A percentile compares a stretch with the other conserved stretches of the same genome.
These are phyloP conservation scores for Pythium graminicola DNA, from an alignment of 352 stramenopile genomes.

Conservation along the genomic window DNA sequence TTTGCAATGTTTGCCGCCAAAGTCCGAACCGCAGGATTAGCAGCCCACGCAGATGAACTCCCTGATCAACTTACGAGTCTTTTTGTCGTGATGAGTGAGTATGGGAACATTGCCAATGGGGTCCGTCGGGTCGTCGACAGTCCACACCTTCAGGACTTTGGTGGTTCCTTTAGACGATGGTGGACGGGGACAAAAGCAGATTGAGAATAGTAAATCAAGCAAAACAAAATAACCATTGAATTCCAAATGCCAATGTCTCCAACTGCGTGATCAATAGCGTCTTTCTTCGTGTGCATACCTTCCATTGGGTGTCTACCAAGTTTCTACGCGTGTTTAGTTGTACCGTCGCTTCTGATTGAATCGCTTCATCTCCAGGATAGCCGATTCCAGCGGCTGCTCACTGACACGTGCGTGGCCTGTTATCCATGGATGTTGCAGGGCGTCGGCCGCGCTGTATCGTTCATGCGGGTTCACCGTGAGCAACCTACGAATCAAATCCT, in stretches of 20 bases:
- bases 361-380: conserved; percentile 84
- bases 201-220: background rate
- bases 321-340: conserved; percentile 34
- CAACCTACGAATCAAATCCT: conserved; percentile 73
- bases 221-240: conserved; percentile 4
- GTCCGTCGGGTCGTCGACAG: conserved; percentile 48
- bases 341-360: conserved; percentile 87
- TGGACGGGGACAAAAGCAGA: conserved; percentile 23
- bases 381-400: conserved; percentile 72
- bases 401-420: conserved; percentile 54
- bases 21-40: conserved; percentile 43
- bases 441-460: conserved; percentile 60
- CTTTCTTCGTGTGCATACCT: background rate
- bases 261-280: no score
- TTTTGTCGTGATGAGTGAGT: conserved; percentile 50
- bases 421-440: conserved; percentile 82
- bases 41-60: conserved; percentile 45
- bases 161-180: conserved; percentile 34
- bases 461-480: conserved; percentile 71
- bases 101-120: conserved; percentile 51
- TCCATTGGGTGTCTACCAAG: background rate
- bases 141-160: conserved; percentile 45
- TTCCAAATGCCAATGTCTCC: background rate
- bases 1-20: conserved; percentile 42
- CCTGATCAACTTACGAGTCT: conserved; percentile 53